phyloP scores from a whole-genome alignment of 352 stramenopile genomes.

The Globisporangium cylindrosporum region DNA sequence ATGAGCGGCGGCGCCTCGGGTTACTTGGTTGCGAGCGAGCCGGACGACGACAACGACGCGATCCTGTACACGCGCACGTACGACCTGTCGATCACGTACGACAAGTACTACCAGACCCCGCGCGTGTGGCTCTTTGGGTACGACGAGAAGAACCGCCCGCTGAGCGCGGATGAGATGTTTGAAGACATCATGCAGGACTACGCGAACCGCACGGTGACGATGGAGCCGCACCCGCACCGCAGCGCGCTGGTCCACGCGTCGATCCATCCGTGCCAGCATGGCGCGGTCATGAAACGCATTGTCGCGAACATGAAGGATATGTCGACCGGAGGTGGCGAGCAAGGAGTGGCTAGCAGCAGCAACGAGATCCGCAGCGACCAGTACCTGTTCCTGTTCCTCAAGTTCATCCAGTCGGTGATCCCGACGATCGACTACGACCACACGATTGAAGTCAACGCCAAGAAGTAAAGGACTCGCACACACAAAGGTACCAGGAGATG shows the following conservation, averaged over 20 bases:
- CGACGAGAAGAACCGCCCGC: constrained; percentile 84
- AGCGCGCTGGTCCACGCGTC: constrained; percentile 85
- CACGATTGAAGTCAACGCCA: constrained; percentile 95
- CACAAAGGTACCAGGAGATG: neutral
- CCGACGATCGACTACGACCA: constrained; percentile 99
- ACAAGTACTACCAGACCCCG: constrained; percentile 99
- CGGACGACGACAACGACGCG: constrained; percentile 88
- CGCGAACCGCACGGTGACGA: constrained; percentile 98
- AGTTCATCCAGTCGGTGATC: constrained; percentile 99
- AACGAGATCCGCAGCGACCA: constrained; percentile 90
- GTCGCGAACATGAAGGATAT: constrained; percentile 88
- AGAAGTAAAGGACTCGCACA: constrained; percentile 22
- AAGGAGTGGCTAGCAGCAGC: constrained; percentile 24
- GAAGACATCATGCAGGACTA: constrained; percentile 99
- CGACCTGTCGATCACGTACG: constrained; percentile 98
- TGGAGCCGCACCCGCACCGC: constrained; percentile 97
- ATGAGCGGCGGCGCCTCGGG: constrained; percentile 35
- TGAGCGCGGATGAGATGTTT: constrained; percentile 94
- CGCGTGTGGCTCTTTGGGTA: constrained; percentile 98
- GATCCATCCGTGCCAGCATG: constrained; percentile 99
- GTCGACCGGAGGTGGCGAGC: constrained; percentile 31
- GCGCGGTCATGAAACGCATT: constrained; percentile 98
- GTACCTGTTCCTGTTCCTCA: constrained; percentile 99
- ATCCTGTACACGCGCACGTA: constrained; percentile 96
- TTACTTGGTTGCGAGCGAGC: constrained; percentile 70